Percentiles rank a stretch among this genome's conserved stretches.
Conservation (phyloP, 2,329 filamentous ascomycete genomes). For the Botrytis galanthina region DNA sequence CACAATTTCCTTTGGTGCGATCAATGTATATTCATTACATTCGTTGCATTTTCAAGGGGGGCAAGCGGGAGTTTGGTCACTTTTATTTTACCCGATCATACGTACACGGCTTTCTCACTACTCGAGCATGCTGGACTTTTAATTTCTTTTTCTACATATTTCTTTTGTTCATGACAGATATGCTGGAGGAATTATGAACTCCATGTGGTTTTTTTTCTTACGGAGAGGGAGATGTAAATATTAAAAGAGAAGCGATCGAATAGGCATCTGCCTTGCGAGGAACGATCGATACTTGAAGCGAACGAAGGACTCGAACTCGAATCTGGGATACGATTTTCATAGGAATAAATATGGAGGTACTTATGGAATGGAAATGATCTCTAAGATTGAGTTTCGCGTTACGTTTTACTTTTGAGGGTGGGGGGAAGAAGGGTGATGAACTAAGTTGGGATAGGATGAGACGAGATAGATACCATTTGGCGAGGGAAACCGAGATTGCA, state of each 20-base stretch:
- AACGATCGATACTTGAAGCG: background rate
- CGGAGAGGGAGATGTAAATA: background rate
- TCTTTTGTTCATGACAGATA: conserved; percentile 15
- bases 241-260: background rate
- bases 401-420: background rate
- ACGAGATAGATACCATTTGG: conserved; percentile 5
- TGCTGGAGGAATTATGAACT: conserved; percentile 12
- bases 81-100: background rate
- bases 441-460: background rate
- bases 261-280: background rate
- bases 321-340: background rate
- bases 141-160: conserved; percentile 9
- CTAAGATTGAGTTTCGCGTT: background rate
- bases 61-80: conserved; percentile 14
- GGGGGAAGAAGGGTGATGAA: background rate
- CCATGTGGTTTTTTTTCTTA: background rate
- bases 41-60: conserved; percentile 12
- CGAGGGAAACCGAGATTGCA: background rate
- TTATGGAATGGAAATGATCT: background rate
- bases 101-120: background rate
- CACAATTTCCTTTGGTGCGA: background rate
- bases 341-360: too few relatives aligned
- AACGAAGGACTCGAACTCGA: background rate
- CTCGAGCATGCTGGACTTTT: conserved; percentile 2
- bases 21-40: conserved; percentile 16